Base-by-base conservation (phyloP, 306 rosid species). In the Pachyrhizus erosus region DNA sequence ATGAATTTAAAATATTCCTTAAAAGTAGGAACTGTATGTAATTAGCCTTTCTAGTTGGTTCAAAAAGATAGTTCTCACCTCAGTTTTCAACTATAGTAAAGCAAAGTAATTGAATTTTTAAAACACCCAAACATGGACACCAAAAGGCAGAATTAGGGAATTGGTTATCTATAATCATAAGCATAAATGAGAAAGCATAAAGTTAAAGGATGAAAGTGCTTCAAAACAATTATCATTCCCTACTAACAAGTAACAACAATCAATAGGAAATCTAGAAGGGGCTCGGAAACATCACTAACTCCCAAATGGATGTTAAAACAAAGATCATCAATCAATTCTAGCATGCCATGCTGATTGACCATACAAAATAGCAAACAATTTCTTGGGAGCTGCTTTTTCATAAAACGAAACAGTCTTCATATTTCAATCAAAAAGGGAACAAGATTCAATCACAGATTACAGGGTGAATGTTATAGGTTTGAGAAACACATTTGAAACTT, bases 201-300 rank as follows among this genome's bases (percentile, higher is more conserved):
- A 26, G 68, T 60, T 66, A 51, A 74, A 64, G 60, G 75, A 27
- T 12, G 37, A 73, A 24, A 81, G 75, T 10, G 33, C 29, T 34
- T 67, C 14, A 49, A 66, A 18, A 18, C 76, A 52, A 13, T 20
- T 42, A 40, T 58, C 48, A 39, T 68, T 55, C 3, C 75, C 78
- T 4, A 27, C 27, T 18, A 57, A 10, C 31, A 54, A 27, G 18
- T 18, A 57, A 10, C 31, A 54, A 27, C 54, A 55, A 55, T 48
- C 69, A 58, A 58, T 5, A 26, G 39, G 39, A 61, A 27, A 61
- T 13, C 37, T 23, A 18, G 20, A 17, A 48, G 33, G 27, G 77
- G 15, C 43, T 40, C 69, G 29, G 12, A 54, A 69, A 82, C 13
- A 21, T 42, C 55, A 82, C 27, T 45, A 34, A 54, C 77, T 43